Conservation (phyloP, 306 rosid genomes). For the Begonia masoniana region DNA sequence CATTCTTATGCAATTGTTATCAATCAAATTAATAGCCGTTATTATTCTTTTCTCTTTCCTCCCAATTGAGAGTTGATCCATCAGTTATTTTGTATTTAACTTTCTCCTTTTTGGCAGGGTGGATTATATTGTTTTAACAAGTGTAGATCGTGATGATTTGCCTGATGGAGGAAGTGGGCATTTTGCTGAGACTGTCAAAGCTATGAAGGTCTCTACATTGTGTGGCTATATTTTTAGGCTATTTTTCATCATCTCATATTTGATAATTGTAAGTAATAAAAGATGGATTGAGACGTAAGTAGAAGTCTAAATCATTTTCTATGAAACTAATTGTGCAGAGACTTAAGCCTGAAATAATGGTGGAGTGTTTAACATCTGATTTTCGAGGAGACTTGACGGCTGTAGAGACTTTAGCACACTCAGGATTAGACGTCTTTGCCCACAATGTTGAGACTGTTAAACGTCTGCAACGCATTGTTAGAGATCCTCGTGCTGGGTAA, state of each 20-base stretch:
- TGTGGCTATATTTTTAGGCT: slow-evolving; percentile 3
- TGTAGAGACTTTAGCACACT: slow-evolving; percentile 57
- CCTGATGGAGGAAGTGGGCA: slow-evolving; percentile 99
- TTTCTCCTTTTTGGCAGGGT: slow-evolving; percentile 24
- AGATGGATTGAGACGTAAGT: background rate
- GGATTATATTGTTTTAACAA: slow-evolving; percentile 78
- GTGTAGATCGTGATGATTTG: slow-evolving; percentile 95
- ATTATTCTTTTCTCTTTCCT: background rate
- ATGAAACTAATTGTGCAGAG: slow-evolving; percentile 33
- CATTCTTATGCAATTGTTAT: background rate
- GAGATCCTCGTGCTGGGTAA: slow-evolving; percentile 98
- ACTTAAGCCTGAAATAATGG: slow-evolving; percentile 84
- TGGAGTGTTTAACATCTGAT: slow-evolving; percentile 95
- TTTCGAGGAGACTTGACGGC: slow-evolving; percentile 82
- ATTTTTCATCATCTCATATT: background rate
- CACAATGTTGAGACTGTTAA: slow-evolving; percentile 93
- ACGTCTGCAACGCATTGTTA: slow-evolving; percentile 85
- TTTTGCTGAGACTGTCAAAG: slow-evolving; percentile 79
- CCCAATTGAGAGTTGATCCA: no score
- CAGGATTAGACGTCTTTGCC: slow-evolving; percentile 94
- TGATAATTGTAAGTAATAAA: background rate
- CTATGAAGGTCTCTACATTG: slow-evolving; percentile 56
- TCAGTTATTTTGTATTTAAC: background rate
- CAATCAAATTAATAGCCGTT: background rate
- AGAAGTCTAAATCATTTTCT: background rate